phyloP scores from a whole-genome alignment of 768 basidiomycete genomes.

The Boletus rex-veris region DNA sequence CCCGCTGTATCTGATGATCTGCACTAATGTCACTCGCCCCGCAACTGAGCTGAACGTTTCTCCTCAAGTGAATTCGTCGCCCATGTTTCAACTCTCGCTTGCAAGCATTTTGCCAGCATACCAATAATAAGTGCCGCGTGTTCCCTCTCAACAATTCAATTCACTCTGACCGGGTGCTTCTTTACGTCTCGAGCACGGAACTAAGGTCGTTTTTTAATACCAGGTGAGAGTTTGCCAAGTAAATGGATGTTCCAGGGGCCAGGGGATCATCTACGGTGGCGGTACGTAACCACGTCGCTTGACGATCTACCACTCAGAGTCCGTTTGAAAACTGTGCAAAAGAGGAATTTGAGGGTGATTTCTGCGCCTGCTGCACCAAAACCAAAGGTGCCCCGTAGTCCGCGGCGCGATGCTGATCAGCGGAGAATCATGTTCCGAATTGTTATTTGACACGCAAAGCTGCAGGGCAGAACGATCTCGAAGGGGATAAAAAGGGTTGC shows the following conservation, averaged over 20 bases:
- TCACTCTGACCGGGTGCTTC: background rate
- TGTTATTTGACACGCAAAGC: background rate
- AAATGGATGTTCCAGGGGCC: background rate
- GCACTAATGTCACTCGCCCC: too few species aligned
- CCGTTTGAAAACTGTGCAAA: too few species aligned
- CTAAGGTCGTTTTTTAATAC: background rate
- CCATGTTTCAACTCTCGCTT: conserved; percentile 9
- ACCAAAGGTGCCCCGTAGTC: background rate
- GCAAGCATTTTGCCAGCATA: background rate
- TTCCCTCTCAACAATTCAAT: background rate
- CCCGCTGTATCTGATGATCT: too few species aligned
- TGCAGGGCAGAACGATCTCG: background rate
- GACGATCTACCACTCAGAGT: background rate
- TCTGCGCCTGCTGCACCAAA: background rate
- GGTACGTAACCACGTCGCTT: background rate
- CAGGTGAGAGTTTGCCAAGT: background rate
- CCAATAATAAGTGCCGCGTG: background rate
- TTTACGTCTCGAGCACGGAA: conserved; percentile 1
- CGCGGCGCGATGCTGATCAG: background rate
- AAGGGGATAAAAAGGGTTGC: background rate
- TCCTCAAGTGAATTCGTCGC: background rate
- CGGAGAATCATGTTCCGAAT: background rate
- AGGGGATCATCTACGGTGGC: background rate
- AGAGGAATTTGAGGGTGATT: background rate
- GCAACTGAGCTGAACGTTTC: background rate